Percentiles rank a stretch among this genome's conserved stretches.
Evolutionary conservation across 257 asterid species (phyloP).

Genomic region (Lantana camara): DNA sequence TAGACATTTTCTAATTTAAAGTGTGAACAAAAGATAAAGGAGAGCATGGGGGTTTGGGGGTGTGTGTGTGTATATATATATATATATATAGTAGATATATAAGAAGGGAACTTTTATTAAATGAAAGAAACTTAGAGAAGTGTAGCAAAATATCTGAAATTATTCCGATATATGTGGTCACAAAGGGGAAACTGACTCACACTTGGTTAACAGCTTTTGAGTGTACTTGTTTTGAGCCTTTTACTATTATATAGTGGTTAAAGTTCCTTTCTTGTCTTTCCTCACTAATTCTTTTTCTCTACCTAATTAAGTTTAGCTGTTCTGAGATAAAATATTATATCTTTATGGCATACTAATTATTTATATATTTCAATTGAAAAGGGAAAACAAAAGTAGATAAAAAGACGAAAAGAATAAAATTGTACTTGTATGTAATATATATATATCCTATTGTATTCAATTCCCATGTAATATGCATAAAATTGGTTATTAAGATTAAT

Average conservation of each 20-base stretch:
- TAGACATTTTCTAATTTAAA: slow-evolving; percentile 12
- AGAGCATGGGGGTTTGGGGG: slow-evolving; percentile 24
- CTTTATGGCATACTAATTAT: neutral
- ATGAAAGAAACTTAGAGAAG: slow-evolving; percentile 8
- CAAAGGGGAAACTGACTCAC: slow-evolving; percentile 16
- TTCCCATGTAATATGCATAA: too few relatives aligned
- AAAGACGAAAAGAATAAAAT: too few relatives aligned
- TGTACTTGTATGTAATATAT: too few relatives aligned
- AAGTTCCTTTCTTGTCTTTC: neutral
- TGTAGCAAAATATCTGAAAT: neutral
- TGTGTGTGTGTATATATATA: neutral
- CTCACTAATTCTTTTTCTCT: neutral
- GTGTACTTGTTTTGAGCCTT: slow-evolving; percentile 1
- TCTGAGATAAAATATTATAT: neutral
- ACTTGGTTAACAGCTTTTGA: slow-evolving; percentile 3
- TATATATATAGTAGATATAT: too few relatives aligned
- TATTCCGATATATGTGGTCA: slow-evolving; percentile 4
- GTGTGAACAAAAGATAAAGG: slow-evolving; percentile 6
- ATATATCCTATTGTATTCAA: too few relatives aligned
- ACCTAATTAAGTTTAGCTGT: neutral
- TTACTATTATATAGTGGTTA: neutral
- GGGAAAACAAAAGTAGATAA: neutral
- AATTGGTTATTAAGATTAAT: too few relatives aligned
- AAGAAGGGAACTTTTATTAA: neutral
- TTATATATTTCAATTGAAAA: neutral